Conservation (phyloP, 805 yeast species). For the Candida ulmi region DNA sequence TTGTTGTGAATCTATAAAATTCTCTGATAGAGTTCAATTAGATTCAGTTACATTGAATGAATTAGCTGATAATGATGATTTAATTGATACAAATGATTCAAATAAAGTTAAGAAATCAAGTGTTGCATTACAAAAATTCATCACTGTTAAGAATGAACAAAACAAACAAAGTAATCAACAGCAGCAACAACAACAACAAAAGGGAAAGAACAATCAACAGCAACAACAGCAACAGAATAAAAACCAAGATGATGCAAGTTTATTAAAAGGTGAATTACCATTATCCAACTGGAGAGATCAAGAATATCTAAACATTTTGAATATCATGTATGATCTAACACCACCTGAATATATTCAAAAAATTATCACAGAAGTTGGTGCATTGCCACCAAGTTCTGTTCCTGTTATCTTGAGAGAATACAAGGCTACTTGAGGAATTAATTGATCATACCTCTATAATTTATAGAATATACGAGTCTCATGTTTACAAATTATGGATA, state of each 20-base stretch:
- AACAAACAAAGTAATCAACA: slow-evolving; percentile 17
- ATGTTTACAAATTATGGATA: no score
- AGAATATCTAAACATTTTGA: slow-evolving; percentile 66
- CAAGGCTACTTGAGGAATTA: slow-evolving; percentile 32
- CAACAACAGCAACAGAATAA: slow-evolving; percentile 8
- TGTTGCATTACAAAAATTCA: slow-evolving; percentile 59
- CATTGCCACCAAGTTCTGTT: slow-evolving; percentile 96
- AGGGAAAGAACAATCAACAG: slow-evolving; percentile 14
- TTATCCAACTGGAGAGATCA: slow-evolving; percentile 58
- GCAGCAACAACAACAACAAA: slow-evolving; percentile 22
- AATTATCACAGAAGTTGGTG: slow-evolving; percentile 93
- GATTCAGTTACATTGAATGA: slow-evolving; percentile 96
- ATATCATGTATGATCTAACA: slow-evolving; percentile 88
- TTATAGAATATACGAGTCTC: no score
- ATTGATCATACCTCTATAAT: no score
- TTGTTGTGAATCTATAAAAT: slow-evolving; percentile 92
- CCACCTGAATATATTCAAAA: slow-evolving; percentile 92
- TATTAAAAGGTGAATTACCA: slow-evolving; percentile 32
- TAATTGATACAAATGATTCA: slow-evolving; percentile 40
- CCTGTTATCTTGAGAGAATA: slow-evolving; percentile 95
- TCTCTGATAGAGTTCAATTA: slow-evolving; percentile 90
- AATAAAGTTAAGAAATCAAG: slow-evolving; percentile 44
- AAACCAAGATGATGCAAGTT: slow-evolving; percentile 17
- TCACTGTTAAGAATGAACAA: slow-evolving; percentile 33
- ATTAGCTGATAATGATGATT: slow-evolving; percentile 73